phyloP scores from a whole-genome alignment of 1,284 basidiomycete species.

The Irpex lacteus region DNA sequence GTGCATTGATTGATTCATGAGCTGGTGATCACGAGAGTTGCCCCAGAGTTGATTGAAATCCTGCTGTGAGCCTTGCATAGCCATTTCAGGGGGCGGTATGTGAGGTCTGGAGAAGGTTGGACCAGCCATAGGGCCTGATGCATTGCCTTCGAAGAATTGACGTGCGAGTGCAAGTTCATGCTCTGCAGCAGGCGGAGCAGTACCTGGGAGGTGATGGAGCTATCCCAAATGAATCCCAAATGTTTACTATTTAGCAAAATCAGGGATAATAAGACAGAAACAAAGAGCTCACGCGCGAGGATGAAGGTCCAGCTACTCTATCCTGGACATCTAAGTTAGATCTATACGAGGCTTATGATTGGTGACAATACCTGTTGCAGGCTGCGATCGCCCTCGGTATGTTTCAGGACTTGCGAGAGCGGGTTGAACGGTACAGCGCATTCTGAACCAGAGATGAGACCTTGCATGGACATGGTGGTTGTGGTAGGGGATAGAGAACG shows the following conservation, averaged over 20 bases:
- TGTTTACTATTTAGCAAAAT: not conserved
- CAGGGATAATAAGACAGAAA: not conserved
- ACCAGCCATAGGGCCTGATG: conserved; percentile 24
- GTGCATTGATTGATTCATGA: conserved; percentile 13
- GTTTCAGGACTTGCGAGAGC: conserved; percentile 87
- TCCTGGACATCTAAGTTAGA: conserved; percentile 43
- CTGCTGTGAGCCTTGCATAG: conserved; percentile 27
- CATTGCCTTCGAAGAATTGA: conserved; percentile 67
- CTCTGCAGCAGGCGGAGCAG: conserved; percentile 45
- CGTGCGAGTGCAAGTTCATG: conserved; percentile 73
- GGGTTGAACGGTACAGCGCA: conserved; percentile 87
- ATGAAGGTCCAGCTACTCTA: conserved; percentile 69
- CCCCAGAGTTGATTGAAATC: conserved; percentile 53
- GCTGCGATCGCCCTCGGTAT: conserved; percentile 87
- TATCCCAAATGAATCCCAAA: conserved; percentile 25
- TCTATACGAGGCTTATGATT: not conserved
- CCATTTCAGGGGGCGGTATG: conserved; percentile 38
- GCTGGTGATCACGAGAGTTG: conserved; percentile 34
- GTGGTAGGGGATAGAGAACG: not conserved
- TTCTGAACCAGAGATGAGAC: conserved; percentile 88
- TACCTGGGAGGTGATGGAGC: conserved; percentile 72
- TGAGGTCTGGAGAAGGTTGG: conserved; percentile 30
- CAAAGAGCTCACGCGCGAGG: conserved; percentile 50
- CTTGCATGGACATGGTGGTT: conserved; percentile 66
- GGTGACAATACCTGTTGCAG: conserved; percentile 63